Evolutionary conservation across 2,329 filamentous ascomycete species (phyloP), one percentile per base, ranked within the genome.

Genomic region (Cytospora schulzeri): DNA sequence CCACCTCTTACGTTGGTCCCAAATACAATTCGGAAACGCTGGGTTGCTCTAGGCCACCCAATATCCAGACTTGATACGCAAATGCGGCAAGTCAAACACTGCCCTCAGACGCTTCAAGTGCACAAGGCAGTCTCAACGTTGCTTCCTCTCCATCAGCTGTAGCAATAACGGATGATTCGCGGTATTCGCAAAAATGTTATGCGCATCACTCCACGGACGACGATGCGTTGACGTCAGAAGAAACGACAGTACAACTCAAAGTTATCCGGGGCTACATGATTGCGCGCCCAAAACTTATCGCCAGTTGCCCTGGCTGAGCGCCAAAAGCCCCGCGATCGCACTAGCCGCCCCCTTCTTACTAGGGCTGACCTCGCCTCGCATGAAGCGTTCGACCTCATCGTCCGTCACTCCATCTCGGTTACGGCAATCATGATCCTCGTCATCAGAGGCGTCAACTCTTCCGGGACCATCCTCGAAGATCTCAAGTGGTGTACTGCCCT

Each of bases 221-320:
- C 12, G 19, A 48, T 48, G 17, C 41, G n/a, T 22, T 11, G 22
- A 6, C 41, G 19, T 22, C 19, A 19, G 41, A 19, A 45, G 6
- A 8, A 9, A n/a, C 41, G 14, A 19, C 41, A n/a, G 19, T 19
- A 45, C 5, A n/a, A 9, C 41, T 4, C 17, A 8, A 22, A 45
- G 41, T 8, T 12, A 11, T 12, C 33, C 33, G 5, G 8, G 17
- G 41, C 17, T 45, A 22, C 19, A n/a, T 9, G 19, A 22, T n/a
- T 45, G 41, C 4, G 11, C 22, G 41, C 41, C n/a, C 45, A 48
- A 12, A 4, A 48, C 8, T 84, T 77, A 90, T 72, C 87, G 85
- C 93, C 93, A 97, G 73, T 92, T 92, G n/a, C 93, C 94, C 77
- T 96, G 91, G 71, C 92, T 96, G 54, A 98, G 81, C 58, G 91